A percentile compares a stretch with the other conserved stretches of the same genome.
Evolutionary conservation across 352 stramenopile species (phyloP).

Genomic region (Globisporangium rhizosaccharum): DNA sequence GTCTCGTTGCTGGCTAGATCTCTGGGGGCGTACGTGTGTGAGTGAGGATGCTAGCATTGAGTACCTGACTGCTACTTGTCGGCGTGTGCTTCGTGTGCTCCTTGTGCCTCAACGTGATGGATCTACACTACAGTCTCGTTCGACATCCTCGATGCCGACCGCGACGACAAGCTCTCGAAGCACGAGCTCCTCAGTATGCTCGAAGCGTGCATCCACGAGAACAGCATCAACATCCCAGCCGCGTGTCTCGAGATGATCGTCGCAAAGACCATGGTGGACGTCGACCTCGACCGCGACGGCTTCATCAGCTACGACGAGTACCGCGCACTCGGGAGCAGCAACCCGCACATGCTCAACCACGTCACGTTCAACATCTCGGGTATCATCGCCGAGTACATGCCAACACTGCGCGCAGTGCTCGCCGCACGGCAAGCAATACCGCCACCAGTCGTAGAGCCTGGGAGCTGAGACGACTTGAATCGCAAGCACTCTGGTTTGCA

Average conservation of each 20-base stretch:
- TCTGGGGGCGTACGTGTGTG: not conserved
- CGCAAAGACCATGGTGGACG: constrained; percentile 62
- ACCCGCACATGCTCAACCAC: constrained; percentile 76
- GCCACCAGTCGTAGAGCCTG: constrained; percentile 7
- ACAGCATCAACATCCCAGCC: constrained; percentile 66
- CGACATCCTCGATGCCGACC: constrained; percentile 67
- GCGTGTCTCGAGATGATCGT: constrained; percentile 62
- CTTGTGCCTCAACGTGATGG: not conserved
- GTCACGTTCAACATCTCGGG: constrained; percentile 77
- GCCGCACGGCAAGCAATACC: constrained; percentile 17
- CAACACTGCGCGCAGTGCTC: constrained; percentile 44
- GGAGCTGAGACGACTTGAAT: not conserved
- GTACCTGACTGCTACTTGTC: not conserved
- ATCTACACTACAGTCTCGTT: constrained; percentile 49
- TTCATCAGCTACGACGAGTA: constrained; percentile 81
- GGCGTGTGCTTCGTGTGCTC: not conserved
- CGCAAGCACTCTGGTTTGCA: not conserved
- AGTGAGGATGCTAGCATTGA: not conserved
- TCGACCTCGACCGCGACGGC: constrained; percentile 59
- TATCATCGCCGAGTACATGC: constrained; percentile 75
- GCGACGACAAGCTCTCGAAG: constrained; percentile 67
- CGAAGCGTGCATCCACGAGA: constrained; percentile 66
- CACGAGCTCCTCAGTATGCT: constrained; percentile 68
- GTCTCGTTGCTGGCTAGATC: not conserved
- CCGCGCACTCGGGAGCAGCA: constrained; percentile 43